Conservation (phyloP, 1,284 basidiomycete species). For the Cutaneotrichosporon sp. region DNA sequence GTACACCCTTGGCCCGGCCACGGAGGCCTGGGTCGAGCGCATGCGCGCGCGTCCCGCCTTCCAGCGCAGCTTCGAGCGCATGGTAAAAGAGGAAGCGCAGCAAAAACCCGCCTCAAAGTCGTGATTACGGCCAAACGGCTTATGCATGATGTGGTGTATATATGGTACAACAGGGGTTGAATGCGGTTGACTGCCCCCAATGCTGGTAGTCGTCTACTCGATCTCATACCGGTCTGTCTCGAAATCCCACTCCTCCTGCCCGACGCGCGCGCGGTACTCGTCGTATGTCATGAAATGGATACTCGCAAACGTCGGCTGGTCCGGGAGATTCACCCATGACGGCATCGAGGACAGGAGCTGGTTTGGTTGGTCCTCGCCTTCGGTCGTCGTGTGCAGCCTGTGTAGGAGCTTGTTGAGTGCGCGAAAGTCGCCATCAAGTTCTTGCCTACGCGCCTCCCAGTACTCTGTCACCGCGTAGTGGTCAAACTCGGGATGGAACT, state of each 20-base stretch:
- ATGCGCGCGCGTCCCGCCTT: neutral
- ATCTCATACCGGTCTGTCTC: slow-evolving; percentile 4
- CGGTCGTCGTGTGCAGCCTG: neutral
- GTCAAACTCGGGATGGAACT: slow-evolving; percentile 4
- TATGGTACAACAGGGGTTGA: no score
- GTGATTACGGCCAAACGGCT: no score
- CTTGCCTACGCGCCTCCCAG: slow-evolving; percentile 3
- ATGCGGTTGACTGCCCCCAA: no score
- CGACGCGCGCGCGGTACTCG: neutral
- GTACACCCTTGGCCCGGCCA: neutral
- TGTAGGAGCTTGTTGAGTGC: slow-evolving; percentile 3
- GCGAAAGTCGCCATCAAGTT: slow-evolving; percentile 2
- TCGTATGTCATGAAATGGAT: slow-evolving; percentile 4
- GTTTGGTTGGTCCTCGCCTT: neutral
- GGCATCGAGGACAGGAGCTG: neutral
- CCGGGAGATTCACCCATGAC: slow-evolving; percentile 3
- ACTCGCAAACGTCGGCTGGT: slow-evolving; percentile 4
- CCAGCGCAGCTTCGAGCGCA: neutral
- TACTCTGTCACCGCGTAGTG: slow-evolving; percentile 2
- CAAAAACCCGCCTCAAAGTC: neutral
- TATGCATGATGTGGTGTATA: no score
- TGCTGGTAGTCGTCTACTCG: neutral
- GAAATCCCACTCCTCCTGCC: slow-evolving; percentile 1
- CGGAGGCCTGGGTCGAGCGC: slow-evolving; percentile 1
- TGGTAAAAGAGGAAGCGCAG: neutral